Conservation (phyloP, 1,284 basidiomycete genomes). For the Ganoderma multipileum region DNA sequence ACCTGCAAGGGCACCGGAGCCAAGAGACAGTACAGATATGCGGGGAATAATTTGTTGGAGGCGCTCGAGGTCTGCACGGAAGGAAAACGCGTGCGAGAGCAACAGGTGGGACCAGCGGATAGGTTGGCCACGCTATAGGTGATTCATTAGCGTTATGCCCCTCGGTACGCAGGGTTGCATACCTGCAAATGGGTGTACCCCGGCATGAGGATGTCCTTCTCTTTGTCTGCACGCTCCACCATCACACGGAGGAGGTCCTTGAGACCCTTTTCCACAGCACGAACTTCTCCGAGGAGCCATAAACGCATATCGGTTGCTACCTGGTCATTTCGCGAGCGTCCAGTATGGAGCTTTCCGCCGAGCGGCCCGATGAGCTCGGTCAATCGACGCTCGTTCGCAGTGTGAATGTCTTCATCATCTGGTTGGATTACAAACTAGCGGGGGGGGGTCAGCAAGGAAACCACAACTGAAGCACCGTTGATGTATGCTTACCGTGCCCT, state of each 20-base stretch:
- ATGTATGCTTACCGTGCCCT: slow-evolving; percentile 61
- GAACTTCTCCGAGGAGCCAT: slow-evolving; percentile 89
- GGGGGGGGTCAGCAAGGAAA: background rate
- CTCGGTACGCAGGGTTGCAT: slow-evolving; percentile 29
- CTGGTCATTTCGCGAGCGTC: slow-evolving; percentile 96
- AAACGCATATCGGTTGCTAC: slow-evolving; percentile 98
- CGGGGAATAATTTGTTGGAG: slow-evolving; percentile 87
- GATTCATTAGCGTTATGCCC: background rate
- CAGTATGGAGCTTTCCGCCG: slow-evolving; percentile 95
- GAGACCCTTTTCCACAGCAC: slow-evolving; percentile 75
- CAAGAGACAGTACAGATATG: slow-evolving; percentile 92
- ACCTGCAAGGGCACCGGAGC: slow-evolving; percentile 94
- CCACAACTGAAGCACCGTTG: background rate
- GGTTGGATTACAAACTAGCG: slow-evolving; percentile 72
- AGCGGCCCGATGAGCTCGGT: slow-evolving; percentile 93
- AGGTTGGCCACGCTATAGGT: slow-evolving; percentile 87
- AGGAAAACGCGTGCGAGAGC: slow-evolving; percentile 94
- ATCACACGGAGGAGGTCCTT: slow-evolving; percentile 87
- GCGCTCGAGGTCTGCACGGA: slow-evolving; percentile 88
- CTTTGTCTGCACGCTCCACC: slow-evolving; percentile 90
- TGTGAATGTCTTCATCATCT: slow-evolving; percentile 99
- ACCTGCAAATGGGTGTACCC: slow-evolving; percentile 98
- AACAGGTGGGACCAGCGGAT: slow-evolving; percentile 98
- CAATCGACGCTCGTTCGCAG: slow-evolving; percentile 96
- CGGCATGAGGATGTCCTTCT: slow-evolving; percentile 90